Conservation (phyloP, 2,329 filamentous ascomycete genomes). For the Gnomoniopsis sp. region DNA sequence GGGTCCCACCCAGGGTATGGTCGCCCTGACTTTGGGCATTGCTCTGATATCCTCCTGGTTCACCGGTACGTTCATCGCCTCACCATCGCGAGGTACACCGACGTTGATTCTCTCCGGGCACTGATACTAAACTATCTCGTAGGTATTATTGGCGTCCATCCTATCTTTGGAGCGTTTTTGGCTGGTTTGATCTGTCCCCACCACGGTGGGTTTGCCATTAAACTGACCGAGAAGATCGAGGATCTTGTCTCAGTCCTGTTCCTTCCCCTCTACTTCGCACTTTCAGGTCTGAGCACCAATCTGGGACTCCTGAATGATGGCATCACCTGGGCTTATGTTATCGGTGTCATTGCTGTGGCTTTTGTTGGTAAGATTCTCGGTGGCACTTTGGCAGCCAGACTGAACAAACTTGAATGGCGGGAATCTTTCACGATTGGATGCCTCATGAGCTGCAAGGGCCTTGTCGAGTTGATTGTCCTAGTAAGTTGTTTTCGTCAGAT, state of each 20-base stretch:
- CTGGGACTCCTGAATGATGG: constrained; percentile 79
- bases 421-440: constrained; percentile 85
- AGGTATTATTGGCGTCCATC: constrained; percentile 83
- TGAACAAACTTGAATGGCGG: constrained; percentile 80
- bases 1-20: constrained; percentile 80
- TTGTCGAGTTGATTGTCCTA: constrained; percentile 92
- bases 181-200: constrained; percentile 87
- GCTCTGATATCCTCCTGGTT: constrained; percentile 80
- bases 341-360: constrained; percentile 77
- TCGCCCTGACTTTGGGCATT: constrained; percentile 77
- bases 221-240: constrained; percentile 89
- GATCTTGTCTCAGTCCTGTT: constrained; percentile 83
- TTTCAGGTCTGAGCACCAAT: constrained; percentile 86
- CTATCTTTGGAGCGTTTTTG: constrained; percentile 92
- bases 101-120: constrained; percentile 8
- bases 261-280: constrained; percentile 86
- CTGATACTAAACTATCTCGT: background rate
- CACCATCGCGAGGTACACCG: background rate
- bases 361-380: constrained; percentile 84
- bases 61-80: constrained; percentile 43
- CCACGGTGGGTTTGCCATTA: constrained; percentile 85
- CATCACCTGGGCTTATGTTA: constrained; percentile 83
- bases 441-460: constrained; percentile 94
- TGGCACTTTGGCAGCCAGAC: constrained; percentile 72
- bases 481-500: constrained; percentile 44